phyloP scores from a whole-genome alignment of 2,329 filamentous ascomycete genomes.

The Colletotrichum incanum region DNA sequence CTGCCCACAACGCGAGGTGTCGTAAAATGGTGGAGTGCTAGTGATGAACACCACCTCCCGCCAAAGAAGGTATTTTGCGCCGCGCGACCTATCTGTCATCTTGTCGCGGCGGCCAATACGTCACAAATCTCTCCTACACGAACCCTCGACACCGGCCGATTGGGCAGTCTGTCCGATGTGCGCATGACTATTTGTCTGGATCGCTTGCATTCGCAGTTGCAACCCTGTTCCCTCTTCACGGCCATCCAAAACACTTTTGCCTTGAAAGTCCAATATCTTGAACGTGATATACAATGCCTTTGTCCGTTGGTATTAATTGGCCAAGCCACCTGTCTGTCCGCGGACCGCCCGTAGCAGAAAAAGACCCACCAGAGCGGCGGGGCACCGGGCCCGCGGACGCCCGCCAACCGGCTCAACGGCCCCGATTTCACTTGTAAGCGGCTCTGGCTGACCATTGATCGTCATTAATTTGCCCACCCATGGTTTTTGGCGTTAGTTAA shows the following conservation, averaged over 20 bases:
- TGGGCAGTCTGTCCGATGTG: slow-evolving; percentile 20
- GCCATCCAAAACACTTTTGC: background rate
- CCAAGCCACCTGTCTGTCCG: slow-evolving; percentile 11
- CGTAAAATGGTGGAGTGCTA: slow-evolving; percentile 18
- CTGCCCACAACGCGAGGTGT: slow-evolving; percentile 13
- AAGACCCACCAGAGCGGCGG: slow-evolving; percentile 21
- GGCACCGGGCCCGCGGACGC: slow-evolving; percentile 31
- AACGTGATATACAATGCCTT: background rate
- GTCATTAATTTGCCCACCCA: background rate
- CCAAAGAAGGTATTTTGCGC: slow-evolving; percentile 28
- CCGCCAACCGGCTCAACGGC: slow-evolving; percentile 16
- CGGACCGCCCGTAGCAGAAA: slow-evolving; percentile 8
- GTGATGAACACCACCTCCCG: slow-evolving; percentile 12
- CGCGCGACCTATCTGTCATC: slow-evolving; percentile 23
- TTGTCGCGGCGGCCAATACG: slow-evolving; percentile 29
- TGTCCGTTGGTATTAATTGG: slow-evolving; percentile 1
- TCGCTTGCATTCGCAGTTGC: slow-evolving; percentile 9
- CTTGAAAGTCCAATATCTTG: background rate
- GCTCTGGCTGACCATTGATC: background rate
- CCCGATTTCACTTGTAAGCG: background rate
- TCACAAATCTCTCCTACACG: slow-evolving; percentile 11
- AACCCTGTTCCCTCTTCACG: background rate
- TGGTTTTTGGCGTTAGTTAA: no score
- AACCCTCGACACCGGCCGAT: slow-evolving; percentile 35
- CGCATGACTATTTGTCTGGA: slow-evolving; percentile 35